A percentile compares a stretch with the other conserved stretches of the same genome.
phyloP scores from a whole-genome alignment of 208 protist genomes.

The Acanthamoeba lenticulata region DNA sequence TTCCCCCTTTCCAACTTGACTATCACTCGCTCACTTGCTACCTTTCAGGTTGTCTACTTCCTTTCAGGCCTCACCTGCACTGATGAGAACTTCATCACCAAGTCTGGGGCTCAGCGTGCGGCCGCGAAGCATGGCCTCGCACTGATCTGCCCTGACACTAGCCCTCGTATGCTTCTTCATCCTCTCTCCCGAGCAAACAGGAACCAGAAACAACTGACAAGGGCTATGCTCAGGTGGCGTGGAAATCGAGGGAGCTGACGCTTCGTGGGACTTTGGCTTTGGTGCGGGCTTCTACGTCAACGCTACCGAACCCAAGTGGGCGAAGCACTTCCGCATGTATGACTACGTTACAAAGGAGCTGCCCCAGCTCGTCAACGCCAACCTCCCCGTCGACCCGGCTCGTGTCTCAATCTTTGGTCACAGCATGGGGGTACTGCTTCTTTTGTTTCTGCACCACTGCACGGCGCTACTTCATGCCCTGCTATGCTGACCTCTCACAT shows the following conservation, averaged over 20 bases:
- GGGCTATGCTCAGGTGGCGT: conserved; percentile 65
- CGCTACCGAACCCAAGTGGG: conserved; percentile 82
- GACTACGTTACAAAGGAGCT: conserved; percentile 86
- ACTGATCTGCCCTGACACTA: conserved; percentile 83
- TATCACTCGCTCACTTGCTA: neutral
- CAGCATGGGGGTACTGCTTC: conserved; percentile 83
- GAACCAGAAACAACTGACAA: neutral
- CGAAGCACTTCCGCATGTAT: conserved; percentile 87
- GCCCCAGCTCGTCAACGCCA: conserved; percentile 70
- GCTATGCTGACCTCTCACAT: neutral
- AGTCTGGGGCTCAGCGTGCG: conserved; percentile 76
- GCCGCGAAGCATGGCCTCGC: conserved; percentile 73
- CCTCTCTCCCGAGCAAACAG: too few relatives aligned
- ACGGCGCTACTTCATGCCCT: neutral
- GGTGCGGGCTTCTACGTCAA: conserved; percentile 89
- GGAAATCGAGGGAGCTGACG: conserved; percentile 74
- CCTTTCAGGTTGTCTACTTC: conserved; percentile 77
- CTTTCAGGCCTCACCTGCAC: conserved; percentile 89
- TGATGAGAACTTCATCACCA: conserved; percentile 88
- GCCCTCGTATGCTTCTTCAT: conserved; percentile 72
- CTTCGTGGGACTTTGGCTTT: conserved; percentile 84
- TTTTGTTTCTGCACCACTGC: neutral
- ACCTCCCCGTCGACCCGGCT: conserved; percentile 70
- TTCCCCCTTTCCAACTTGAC: neutral
- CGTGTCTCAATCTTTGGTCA: conserved; percentile 80